phyloP scores from a whole-genome alignment of 2,329 filamentous ascomycete species.

The Atkinsonella hypoxylon region DNA sequence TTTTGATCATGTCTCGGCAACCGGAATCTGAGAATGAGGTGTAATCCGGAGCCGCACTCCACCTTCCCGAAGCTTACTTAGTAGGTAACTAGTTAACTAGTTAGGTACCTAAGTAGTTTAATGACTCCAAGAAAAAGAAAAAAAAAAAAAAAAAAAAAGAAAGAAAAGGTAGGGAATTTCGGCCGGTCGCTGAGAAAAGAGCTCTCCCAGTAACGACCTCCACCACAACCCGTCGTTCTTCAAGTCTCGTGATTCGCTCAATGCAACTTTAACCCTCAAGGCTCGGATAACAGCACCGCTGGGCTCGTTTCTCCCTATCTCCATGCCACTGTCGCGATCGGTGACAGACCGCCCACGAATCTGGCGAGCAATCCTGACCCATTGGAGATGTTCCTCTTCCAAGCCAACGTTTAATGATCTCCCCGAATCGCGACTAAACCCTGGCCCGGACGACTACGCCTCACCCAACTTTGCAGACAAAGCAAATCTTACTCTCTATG shows the following conservation, averaged over 20 bases:
- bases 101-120: too few relatives aligned
- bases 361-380: background rate
- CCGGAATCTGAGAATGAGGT: too few relatives aligned
- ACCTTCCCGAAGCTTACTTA: too few relatives aligned
- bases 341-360: slow-evolving; percentile 4
- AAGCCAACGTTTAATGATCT: slow-evolving; percentile 24
- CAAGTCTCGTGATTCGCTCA: background rate
- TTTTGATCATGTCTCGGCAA: too few relatives aligned
- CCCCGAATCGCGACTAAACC: slow-evolving; percentile 56
- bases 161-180: too few relatives aligned
- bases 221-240: background rate
- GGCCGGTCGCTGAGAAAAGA: too few relatives aligned
- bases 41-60: too few relatives aligned
- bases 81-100: too few relatives aligned
- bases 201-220: too few relatives aligned
- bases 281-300: background rate
- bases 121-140: too few relatives aligned
- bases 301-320: background rate
- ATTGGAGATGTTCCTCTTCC: slow-evolving; percentile 6
- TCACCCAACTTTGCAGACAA: slow-evolving; percentile 77
- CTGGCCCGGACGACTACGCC: slow-evolving; percentile 72
- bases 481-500: slow-evolving; percentile 63
- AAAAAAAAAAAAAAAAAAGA: too few relatives aligned
- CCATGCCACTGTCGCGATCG: slow-evolving; percentile 6
- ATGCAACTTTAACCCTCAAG: background rate